A percentile compares a stretch with the other conserved stretches of the same genome.
Conservation (phyloP, 108 stramenopile species). For the Fistulifera solaris region DNA sequence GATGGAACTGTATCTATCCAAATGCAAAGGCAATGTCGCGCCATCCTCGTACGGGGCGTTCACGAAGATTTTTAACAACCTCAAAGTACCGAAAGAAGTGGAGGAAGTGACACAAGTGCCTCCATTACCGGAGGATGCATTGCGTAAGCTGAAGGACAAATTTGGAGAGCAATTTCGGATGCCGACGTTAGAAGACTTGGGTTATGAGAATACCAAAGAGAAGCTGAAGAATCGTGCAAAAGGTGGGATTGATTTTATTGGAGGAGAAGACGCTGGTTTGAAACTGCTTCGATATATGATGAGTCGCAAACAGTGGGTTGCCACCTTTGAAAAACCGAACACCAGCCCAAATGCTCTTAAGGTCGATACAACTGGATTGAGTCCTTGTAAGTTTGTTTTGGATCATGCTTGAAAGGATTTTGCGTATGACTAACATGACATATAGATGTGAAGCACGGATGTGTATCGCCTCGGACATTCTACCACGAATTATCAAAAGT, state of each 20-base stretch:
- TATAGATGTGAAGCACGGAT: slow-evolving; percentile 46
- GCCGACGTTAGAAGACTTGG: slow-evolving; percentile 16
- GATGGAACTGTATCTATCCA: slow-evolving; percentile 18
- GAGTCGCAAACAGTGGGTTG: slow-evolving; percentile 49
- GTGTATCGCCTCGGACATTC: slow-evolving; percentile 33
- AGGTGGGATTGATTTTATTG: slow-evolving; percentile 14
- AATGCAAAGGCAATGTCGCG: slow-evolving; percentile 14
- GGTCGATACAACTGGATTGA: slow-evolving; percentile 72
- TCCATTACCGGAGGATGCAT: slow-evolving; percentile 8
- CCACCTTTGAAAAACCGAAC: slow-evolving; percentile 92
- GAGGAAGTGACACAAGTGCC: slow-evolving; percentile 9
- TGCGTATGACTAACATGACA: too few species aligned
- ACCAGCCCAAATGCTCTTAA: slow-evolving; percentile 76
- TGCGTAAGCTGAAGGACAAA: background rate
- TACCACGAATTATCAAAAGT: slow-evolving; percentile 26
- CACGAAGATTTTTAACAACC: slow-evolving; percentile 20
- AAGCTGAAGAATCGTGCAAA: slow-evolving; percentile 5
- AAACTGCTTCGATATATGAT: slow-evolving; percentile 26
- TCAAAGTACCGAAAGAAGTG: slow-evolving; percentile 12
- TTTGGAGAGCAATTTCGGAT: background rate
- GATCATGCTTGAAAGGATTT: too few species aligned
- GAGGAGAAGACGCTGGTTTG: slow-evolving; percentile 52
- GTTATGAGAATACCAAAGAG: slow-evolving; percentile 2
- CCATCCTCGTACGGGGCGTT: slow-evolving; percentile 27
- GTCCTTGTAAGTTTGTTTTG: slow-evolving; percentile 46